phyloP scores from a whole-genome alignment of 169 alveolate genomes.

The Plasmodium fragile region DNA sequence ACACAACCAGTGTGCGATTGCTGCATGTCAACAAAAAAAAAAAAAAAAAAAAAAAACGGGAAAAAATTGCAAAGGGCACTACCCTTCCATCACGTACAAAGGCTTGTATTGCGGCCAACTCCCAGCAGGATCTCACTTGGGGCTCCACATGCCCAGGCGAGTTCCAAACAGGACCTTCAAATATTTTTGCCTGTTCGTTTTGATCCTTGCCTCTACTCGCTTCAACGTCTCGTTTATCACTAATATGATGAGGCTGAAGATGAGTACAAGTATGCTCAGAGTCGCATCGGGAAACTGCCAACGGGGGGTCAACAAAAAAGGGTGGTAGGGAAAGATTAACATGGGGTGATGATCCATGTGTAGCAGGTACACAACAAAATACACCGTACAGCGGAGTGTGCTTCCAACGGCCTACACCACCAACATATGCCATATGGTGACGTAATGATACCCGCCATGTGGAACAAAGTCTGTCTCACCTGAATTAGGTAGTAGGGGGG shows the following conservation, averaged over 20 bases:
- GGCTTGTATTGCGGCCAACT: neutral
- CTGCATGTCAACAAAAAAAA: neutral
- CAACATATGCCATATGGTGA: no score
- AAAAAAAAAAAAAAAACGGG: no score
- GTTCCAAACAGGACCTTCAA: slow-evolving; percentile 76
- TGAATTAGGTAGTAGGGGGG: slow-evolving; percentile 37
- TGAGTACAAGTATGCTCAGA: slow-evolving; percentile 2
- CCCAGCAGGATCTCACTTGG: slow-evolving; percentile 21
- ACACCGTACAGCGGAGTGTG: neutral
- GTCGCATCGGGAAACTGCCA: slow-evolving; percentile 37
- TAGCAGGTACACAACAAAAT: neutral
- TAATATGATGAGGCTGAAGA: slow-evolving; percentile 7
- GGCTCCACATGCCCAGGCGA: slow-evolving; percentile 80
- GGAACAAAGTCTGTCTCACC: neutral
- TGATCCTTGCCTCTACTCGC: slow-evolving; percentile 38
- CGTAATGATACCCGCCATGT: no score
- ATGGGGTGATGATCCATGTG: neutral
- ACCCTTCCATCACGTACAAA: neutral
- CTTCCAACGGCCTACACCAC: no score
- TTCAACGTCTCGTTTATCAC: slow-evolving; percentile 51
- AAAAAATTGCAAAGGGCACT: neutral
- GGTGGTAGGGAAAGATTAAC: neutral
- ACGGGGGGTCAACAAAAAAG: no score
- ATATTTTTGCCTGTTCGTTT: slow-evolving; percentile 68
- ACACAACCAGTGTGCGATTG: neutral